Conservation (phyloP, 148 eudicot genomes). For the Polygonum aviculare region DNA sequence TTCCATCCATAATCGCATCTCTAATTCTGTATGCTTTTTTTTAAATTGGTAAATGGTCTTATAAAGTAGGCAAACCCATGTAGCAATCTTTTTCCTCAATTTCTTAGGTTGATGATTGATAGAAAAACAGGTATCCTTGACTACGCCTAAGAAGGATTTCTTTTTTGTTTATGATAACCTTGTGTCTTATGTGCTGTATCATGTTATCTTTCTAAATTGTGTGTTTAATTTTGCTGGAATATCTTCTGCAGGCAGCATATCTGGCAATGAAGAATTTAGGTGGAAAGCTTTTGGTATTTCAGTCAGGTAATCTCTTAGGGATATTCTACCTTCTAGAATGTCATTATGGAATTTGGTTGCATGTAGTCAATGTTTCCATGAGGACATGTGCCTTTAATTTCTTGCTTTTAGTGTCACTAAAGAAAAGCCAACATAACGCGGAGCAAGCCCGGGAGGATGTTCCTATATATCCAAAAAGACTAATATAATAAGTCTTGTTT, state of each 20-base stretch:
- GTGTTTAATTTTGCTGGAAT: constrained; percentile 8
- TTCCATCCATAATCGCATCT: background rate
- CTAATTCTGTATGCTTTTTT: background rate
- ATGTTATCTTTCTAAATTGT: background rate
- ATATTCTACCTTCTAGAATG: background rate
- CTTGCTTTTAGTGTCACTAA: background rate
- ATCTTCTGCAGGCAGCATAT: constrained; percentile 66
- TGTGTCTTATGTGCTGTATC: background rate
- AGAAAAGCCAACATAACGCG: background rate
- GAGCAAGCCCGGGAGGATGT: no score
- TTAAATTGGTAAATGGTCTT: background rate
- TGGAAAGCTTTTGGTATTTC: constrained; percentile 93
- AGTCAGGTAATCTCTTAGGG: constrained; percentile 48
- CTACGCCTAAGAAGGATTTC: background rate
- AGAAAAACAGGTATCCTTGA: background rate
- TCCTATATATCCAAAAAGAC: no score
- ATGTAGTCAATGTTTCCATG: background rate
- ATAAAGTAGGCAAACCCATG: background rate
- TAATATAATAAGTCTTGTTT: no score
- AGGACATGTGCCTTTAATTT: background rate
- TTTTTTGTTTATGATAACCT: background rate
- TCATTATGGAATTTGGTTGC: constrained; percentile 1
- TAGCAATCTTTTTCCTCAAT: background rate
- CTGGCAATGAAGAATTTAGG: constrained; percentile 94
- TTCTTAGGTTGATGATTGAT: background rate